Conservation (phyloP, 805 yeast genomes). For the Tetrapisispora phaffii region DNA sequence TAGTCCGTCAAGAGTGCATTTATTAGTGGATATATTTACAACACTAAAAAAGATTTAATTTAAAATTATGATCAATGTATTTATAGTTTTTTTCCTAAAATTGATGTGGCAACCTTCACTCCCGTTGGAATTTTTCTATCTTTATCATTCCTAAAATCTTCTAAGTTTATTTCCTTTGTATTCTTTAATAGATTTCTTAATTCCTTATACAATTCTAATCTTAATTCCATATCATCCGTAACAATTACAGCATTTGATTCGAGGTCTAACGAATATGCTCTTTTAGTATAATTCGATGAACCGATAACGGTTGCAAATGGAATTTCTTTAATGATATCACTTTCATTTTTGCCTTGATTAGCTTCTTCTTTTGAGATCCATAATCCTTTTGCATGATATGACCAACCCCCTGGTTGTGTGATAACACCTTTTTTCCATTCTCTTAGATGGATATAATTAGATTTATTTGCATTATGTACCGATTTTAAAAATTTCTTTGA, state of each 20-base stretch:
- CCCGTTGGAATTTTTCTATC: slow-evolving; percentile 54
- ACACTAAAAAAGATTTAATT: neutral
- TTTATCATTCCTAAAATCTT: slow-evolving; percentile 51
- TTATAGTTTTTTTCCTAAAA: slow-evolving; percentile 50
- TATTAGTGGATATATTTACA: neutral
- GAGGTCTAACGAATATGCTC: slow-evolving; percentile 80
- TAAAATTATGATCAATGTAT: neutral
- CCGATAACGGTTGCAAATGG: slow-evolving; percentile 82
- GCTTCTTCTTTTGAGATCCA: slow-evolving; percentile 56
- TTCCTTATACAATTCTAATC: slow-evolving; percentile 49
- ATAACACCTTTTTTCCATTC: slow-evolving; percentile 90
- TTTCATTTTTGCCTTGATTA: slow-evolving; percentile 5
- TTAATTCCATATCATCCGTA: slow-evolving; percentile 56
- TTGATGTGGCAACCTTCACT: slow-evolving; percentile 56
- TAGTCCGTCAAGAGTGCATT: neutral
- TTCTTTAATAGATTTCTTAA: slow-evolving; percentile 46
- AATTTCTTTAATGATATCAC: slow-evolving; percentile 4
- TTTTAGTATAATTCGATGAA: slow-evolving; percentile 83
- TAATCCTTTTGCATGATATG: slow-evolving; percentile 94
- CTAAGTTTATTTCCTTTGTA: slow-evolving; percentile 43
- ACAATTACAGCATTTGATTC: slow-evolving; percentile 79
- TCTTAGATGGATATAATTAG: slow-evolving; percentile 41
- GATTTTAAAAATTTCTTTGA: slow-evolving; percentile 58
- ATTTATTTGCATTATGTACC: slow-evolving; percentile 35
- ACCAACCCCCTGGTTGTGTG: slow-evolving; percentile 81